These are phyloP conservation scores for Cyclotella distinguenda DNA, from an alignment of 108 stramenopile genomes.

Conservation along the genomic window DNA sequence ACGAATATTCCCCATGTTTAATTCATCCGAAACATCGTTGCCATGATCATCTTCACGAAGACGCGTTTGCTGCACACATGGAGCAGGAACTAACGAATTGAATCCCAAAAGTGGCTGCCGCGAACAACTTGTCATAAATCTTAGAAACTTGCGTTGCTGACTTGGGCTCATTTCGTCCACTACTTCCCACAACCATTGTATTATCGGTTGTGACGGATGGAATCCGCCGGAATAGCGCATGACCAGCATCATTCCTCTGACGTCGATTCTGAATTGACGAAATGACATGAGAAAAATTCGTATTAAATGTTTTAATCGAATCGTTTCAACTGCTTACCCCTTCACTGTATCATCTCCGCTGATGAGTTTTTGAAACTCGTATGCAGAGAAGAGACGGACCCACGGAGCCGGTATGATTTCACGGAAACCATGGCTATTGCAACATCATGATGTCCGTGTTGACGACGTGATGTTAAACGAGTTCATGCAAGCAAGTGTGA, in stretches of 20 bases:
- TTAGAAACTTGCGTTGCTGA: conserved; percentile 89
- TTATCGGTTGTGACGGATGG: conserved; percentile 91
- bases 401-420: conserved; percentile 92
- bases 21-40: conserved; percentile 48
- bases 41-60: conserved; percentile 58
- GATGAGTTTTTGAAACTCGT: conserved; percentile 95
- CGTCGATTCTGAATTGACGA: conserved; percentile 83
- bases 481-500: too few species aligned
- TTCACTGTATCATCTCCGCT: conserved; percentile 91
- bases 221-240: conserved; percentile 93
- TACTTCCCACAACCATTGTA: conserved; percentile 90
- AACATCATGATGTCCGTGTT: too few species aligned
- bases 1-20: conserved; percentile 44
- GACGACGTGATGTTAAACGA: too few species aligned
- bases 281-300: too few species aligned
- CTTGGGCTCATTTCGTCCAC: conserved; percentile 79
- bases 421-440: conserved; percentile 91
- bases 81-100: conserved; percentile 75
- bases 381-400: conserved; percentile 92
- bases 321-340: conserved; percentile 38
- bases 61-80: conserved; percentile 92
- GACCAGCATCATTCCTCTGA: conserved; percentile 72
- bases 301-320: too few species aligned
- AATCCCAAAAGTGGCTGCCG: conserved; percentile 97
- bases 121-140: conserved; percentile 95